Evolutionary conservation across 2,329 filamentous ascomycete species (phyloP).

Genomic region (Fusarium tuaranense): DNA sequence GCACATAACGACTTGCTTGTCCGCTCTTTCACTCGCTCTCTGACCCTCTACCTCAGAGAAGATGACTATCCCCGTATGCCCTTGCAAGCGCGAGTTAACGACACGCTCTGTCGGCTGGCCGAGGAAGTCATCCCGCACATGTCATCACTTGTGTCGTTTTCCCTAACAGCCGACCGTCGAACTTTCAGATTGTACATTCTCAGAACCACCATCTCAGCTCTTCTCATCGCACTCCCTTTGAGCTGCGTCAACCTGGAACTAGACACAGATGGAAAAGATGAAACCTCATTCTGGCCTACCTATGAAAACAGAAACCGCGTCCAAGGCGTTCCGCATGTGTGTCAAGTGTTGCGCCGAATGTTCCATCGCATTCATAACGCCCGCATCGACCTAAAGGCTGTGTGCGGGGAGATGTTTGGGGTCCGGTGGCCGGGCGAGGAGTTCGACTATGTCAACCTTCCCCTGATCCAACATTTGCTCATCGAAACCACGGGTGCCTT

Average conservation of each 20-base stretch:
- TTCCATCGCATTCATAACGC: background rate
- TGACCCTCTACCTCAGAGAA: background rate
- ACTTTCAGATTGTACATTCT: background rate
- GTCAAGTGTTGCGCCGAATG: background rate
- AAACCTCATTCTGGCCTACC: background rate
- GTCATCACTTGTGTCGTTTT: background rate
- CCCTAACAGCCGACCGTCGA: background rate
- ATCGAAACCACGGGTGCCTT: background rate
- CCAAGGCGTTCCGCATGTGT: background rate
- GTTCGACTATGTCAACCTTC: background rate
- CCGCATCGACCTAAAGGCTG: background rate
- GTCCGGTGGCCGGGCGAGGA: background rate
- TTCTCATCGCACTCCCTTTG: background rate
- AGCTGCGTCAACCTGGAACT: conserved; percentile 6
- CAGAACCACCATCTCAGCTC: background rate
- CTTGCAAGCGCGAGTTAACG: background rate
- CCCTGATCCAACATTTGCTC: background rate
- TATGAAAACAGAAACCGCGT: background rate
- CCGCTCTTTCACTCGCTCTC: background rate
- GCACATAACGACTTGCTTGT: background rate
- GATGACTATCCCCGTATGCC: background rate
- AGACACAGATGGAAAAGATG: background rate
- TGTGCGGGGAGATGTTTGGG: conserved; percentile 11
- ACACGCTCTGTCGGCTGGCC: background rate
- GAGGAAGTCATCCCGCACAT: background rate